Percentiles rank a stretch among this genome's conserved stretches.
phyloP scores from a whole-genome alignment of 1,139 yeast genomes.

The Pichia sp. region DNA sequence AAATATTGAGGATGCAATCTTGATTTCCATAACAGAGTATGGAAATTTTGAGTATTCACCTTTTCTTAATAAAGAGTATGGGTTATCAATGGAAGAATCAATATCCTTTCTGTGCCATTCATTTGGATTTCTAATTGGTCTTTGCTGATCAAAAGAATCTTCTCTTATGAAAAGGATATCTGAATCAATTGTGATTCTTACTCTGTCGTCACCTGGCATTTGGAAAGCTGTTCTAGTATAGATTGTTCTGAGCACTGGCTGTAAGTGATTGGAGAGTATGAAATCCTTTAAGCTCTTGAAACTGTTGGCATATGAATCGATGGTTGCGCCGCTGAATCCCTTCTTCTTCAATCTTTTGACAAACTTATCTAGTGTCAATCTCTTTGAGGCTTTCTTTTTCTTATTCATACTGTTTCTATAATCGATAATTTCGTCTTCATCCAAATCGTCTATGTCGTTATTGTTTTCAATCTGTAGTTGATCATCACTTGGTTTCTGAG shows the following conservation, averaged over 20 bases:
- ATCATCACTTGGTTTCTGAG: slow-evolving; percentile 2
- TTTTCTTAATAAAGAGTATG: slow-evolving; percentile 69
- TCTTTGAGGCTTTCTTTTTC: slow-evolving; percentile 17
- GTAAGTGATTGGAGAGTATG: slow-evolving; percentile 60
- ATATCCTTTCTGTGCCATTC: slow-evolving; percentile 92
- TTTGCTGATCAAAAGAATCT: slow-evolving; percentile 75
- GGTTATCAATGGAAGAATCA: slow-evolving; percentile 68
- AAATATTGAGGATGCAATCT: slow-evolving; percentile 51
- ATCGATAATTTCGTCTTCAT: slow-evolving; percentile 18
- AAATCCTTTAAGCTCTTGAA: slow-evolving; percentile 59
- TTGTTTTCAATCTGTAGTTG: slow-evolving; percentile 3
- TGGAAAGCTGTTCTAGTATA: slow-evolving; percentile 95
- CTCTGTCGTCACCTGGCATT: slow-evolving; percentile 93
- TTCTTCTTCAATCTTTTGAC: slow-evolving; percentile 52
- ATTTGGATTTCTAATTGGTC: slow-evolving; percentile 85
- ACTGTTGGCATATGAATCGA: slow-evolving; percentile 50
- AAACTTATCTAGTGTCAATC: slow-evolving; percentile 30
- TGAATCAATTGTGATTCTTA: slow-evolving; percentile 84
- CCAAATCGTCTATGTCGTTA: slow-evolving; percentile 15
- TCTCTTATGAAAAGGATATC: slow-evolving; percentile 85
- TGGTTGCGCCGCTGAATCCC: slow-evolving; percentile 46
- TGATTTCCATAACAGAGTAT: slow-evolving; percentile 85
- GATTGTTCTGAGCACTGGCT: slow-evolving; percentile 82
- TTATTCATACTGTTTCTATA: slow-evolving; percentile 12
- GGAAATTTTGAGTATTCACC: slow-evolving; percentile 89